Conservation (phyloP, 2,329 filamentous ascomycete genomes). For the Talaromyces sp. region DNA sequence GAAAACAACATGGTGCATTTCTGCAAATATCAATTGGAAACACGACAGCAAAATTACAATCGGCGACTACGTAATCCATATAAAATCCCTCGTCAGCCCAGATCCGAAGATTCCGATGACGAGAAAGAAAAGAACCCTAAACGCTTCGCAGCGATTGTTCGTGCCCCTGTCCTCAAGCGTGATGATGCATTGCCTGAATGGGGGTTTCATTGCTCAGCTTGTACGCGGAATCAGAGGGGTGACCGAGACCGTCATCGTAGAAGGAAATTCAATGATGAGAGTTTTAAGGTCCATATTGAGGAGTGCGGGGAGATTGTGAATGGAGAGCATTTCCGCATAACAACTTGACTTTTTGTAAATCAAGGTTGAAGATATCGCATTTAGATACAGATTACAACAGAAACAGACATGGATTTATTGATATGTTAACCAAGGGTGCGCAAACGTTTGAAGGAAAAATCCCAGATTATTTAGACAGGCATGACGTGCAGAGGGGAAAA, state of each 20-base stretch:
- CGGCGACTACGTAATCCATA: no score
- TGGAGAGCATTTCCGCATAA: background rate
- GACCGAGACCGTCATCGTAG: background rate
- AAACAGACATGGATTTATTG: no score
- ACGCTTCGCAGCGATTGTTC: conserved; percentile 1
- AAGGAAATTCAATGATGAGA: background rate
- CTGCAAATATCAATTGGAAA: no score
- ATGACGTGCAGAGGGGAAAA: no score
- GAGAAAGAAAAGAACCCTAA: background rate
- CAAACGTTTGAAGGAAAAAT: no score
- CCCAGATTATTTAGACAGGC: no score
- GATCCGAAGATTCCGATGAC: background rate
- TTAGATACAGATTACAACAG: no score
- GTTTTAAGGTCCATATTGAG: background rate
- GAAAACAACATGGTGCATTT: background rate
- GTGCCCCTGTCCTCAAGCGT: background rate
- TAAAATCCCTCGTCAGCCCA: background rate
- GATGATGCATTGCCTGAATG: background rate
- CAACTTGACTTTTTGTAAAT: background rate
- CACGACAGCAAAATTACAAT: no score
- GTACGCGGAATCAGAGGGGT: background rate
- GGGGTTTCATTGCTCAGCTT: background rate
- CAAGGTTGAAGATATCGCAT: no score
- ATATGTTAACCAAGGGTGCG: no score
- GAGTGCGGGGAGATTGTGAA: background rate